Base-by-base conservation (phyloP, 2,329 filamentous ascomycete genomes). In the Thelonectria olida region DNA sequence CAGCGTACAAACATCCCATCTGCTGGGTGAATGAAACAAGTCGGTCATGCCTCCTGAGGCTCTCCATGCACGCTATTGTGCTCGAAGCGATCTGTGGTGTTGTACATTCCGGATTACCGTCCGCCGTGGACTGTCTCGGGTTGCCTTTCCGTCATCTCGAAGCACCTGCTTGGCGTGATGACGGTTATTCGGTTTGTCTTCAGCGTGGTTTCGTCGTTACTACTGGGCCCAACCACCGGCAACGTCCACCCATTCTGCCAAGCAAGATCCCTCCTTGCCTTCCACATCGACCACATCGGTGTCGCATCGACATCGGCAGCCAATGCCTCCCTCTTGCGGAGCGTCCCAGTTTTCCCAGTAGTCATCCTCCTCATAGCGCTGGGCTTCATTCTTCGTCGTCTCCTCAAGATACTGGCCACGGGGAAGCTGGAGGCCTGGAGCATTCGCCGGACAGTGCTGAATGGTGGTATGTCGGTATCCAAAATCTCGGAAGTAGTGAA, bases 401-500 rank as follows among this genome's bases (percentile, higher is more conserved):
- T 81, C 88, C 78, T 97, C 93, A 15, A 97, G 87, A 75, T 84
- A 97, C 1, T 92, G 93, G 53, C 89, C 85, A 58, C 93, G 88
- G 4, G 91, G 88, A 42, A 97, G 85, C 79, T 99, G 96, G 48
- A 92, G 89, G 12, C 90, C 89, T 0, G 95, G 96, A 3, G 96
- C 96, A 74, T 99, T 99, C 55, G 94, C 93, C 2, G 96, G 96
- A 73, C 96, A 99, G 79, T 99, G 96, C 80, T 98, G 95, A 74
- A 99, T 99, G 4, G 96, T 99, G 7, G 96, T 99, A 79, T 99
- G 96, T 74, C 96, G 88, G 81, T 99, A 99, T 56, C 96, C 96
- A 79, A 98, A 95, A 77, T 99, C 96, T 71, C 96, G 93, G 89
- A 99, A 99, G 81, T 99, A 99, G 80, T 99, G 96, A 62, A 99